Conservation (phyloP, 257 asterid genomes). For the Solanum habrochaites region DNA sequence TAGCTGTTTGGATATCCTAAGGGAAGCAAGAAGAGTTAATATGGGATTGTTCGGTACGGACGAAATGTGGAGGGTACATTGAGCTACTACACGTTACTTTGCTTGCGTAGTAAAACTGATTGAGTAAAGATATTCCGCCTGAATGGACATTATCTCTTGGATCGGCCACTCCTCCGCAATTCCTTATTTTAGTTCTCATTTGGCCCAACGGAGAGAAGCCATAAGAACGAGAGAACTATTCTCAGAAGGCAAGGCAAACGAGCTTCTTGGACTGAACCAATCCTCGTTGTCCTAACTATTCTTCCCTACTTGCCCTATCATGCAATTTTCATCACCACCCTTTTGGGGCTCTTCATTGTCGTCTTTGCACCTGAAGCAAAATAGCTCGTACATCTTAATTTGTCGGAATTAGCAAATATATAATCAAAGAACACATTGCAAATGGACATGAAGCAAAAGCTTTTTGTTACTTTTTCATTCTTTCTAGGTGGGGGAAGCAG, state of each 20-base stretch:
- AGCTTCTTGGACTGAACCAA: slow-evolving; percentile 36
- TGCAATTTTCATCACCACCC: slow-evolving; percentile 21
- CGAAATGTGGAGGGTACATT: too few species aligned
- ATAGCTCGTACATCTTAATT: not conserved
- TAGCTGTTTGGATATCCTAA: too few species aligned
- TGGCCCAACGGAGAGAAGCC: slow-evolving; percentile 29
- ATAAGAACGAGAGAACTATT: slow-evolving; percentile 38
- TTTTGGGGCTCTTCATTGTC: slow-evolving; percentile 42
- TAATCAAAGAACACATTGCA: not conserved
- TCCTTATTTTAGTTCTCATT: slow-evolving; percentile 32
- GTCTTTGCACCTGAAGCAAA: slow-evolving; percentile 41
- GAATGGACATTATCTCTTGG: too few species aligned
- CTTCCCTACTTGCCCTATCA: slow-evolving; percentile 36
- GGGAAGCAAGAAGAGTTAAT: too few species aligned
- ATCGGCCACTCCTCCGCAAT: too few species aligned
- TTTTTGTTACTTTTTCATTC: not conserved
- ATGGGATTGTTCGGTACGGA: too few species aligned
- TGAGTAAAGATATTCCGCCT: too few species aligned
- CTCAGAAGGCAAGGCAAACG: slow-evolving; percentile 39
- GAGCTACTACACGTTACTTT: too few species aligned
- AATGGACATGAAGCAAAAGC: not conserved
- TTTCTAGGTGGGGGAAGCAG: not conserved
- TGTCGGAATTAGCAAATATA: not conserved
- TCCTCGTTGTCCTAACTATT: slow-evolving; percentile 31
- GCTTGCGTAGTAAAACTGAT: too few species aligned